Conservation (phyloP, 345 rosid species). For the Boechera divaricarpa region DNA sequence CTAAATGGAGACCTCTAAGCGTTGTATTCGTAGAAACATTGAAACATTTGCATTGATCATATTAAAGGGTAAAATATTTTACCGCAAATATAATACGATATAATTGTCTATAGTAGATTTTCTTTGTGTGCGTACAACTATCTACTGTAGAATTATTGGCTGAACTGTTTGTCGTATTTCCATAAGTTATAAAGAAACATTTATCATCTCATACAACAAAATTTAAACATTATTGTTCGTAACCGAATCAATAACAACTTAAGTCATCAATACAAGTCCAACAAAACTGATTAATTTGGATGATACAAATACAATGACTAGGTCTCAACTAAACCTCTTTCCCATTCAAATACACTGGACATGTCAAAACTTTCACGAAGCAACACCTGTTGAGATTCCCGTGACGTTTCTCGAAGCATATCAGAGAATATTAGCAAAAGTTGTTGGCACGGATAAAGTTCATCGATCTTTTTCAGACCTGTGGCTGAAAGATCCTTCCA, state of each 20-base stretch:
- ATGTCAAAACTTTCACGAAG: slow-evolving; percentile 48
- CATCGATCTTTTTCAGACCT: slow-evolving; percentile 58
- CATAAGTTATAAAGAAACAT: no score
- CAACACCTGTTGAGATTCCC: slow-evolving; percentile 42
- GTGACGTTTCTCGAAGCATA: slow-evolving; percentile 50
- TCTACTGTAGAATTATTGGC: no score
- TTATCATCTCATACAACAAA: no score
- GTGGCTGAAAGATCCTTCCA: slow-evolving; percentile 62
- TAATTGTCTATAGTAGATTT: no score
- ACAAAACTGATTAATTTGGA: slow-evolving; percentile 31
- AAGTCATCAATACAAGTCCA: slow-evolving; percentile 12
- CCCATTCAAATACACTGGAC: slow-evolving; percentile 62
- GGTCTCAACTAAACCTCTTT: slow-evolving; percentile 52
- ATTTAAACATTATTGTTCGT: no score
- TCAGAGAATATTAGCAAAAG: slow-evolving; percentile 54
- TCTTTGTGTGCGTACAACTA: no score
- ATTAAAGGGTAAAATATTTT: no score
- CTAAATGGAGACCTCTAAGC: no score
- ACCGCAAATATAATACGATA: no score
- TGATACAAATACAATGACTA: slow-evolving; percentile 24
- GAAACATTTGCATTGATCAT: no score
- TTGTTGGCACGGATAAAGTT: slow-evolving; percentile 65
- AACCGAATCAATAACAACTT: slow-evolving; percentile 7
- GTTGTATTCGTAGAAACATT: no score
- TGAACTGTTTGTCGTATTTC: no score